phyloP scores from a whole-genome alignment of 2,329 filamentous ascomycete species.

The Hypomyces perniciosus region DNA sequence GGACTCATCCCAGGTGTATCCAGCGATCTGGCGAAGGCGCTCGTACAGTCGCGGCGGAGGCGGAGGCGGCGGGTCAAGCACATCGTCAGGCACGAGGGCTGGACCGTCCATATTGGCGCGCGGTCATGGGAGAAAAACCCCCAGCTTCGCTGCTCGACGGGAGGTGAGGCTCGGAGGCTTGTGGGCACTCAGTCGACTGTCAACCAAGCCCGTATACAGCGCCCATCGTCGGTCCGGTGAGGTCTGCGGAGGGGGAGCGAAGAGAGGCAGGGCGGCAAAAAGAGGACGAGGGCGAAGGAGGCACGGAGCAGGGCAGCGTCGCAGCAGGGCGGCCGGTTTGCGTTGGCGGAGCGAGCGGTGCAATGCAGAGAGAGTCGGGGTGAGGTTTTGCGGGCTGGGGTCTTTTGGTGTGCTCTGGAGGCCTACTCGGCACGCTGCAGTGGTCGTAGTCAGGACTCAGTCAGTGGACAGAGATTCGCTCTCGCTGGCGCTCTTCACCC shows the following conservation, averaged over 20 bases:
- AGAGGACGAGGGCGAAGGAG: not conserved
- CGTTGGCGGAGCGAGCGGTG: not conserved
- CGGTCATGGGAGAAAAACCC: conserved; percentile 10
- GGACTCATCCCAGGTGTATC: conserved; percentile 71
- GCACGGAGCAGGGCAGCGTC: conserved; percentile 4
- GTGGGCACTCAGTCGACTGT: conserved; percentile 11
- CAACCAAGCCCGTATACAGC: conserved; percentile 22
- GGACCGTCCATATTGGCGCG: conserved; percentile 45
- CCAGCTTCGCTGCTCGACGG: conserved; percentile 10
- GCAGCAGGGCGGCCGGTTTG: conserved; percentile 4
- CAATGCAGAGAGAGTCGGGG: conserved; percentile 4
- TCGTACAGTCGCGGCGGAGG: conserved; percentile 65
- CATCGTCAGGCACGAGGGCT: conserved; percentile 45
- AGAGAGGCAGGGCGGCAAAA: no score
- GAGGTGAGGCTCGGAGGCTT: conserved; percentile 15
- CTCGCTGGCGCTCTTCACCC: not conserved
- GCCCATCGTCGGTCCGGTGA: conserved; percentile 28
- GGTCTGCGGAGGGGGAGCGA: not conserved
- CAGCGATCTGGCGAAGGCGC: conserved; percentile 64
- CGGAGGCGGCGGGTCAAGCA: conserved; percentile 57
- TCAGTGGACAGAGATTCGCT: no score
- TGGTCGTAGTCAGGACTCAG: no score
- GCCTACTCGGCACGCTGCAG: no score
- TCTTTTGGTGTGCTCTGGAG: not conserved
- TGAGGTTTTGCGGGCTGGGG: conserved; percentile 8